Conservation (phyloP, 2,329 filamentous ascomycete genomes). For the Nannizziopsis barbatae region DNA sequence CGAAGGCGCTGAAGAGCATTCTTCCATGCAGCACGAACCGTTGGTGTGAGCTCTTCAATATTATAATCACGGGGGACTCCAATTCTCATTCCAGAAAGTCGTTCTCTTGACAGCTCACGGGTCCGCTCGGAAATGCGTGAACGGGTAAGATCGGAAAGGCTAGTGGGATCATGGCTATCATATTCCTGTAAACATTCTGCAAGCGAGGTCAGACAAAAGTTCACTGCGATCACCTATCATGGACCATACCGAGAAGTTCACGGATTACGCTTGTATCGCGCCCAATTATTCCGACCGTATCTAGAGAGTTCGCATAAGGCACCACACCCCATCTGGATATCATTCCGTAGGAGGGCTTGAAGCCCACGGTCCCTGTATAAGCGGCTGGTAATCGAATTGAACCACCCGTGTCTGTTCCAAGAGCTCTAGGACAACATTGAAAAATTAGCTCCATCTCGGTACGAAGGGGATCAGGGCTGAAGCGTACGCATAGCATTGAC, state of each 20-base stretch:
- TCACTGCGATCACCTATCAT: neutral
- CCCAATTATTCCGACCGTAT: conserved; percentile 73
- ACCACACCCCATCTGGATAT: conserved; percentile 77
- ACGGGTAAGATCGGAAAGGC: conserved; percentile 48
- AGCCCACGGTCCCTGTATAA: conserved; percentile 71
- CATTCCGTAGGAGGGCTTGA: conserved; percentile 85
- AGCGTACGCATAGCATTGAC: conserved; percentile 48
- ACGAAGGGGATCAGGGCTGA: neutral
- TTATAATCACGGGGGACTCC: conserved; percentile 71
- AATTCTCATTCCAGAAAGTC: conserved; percentile 35
- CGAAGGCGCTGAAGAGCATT: conserved; percentile 50
- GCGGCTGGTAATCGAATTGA: conserved; percentile 79
- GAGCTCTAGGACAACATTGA: conserved; percentile 39
- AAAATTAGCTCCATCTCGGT: conserved; percentile 6
- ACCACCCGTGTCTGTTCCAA: conserved; percentile 90
- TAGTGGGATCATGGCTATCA: conserved; percentile 66
- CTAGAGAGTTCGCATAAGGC: conserved; percentile 83
- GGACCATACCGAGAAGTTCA: conserved; percentile 38
- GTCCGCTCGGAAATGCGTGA: conserved; percentile 29
- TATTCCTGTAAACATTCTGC: conserved; percentile 44
- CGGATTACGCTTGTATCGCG: conserved; percentile 43
- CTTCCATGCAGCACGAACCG: conserved; percentile 60
- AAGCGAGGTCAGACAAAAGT: conserved; percentile 6
- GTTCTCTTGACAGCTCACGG: conserved; percentile 15
- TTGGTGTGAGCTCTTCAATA: conserved; percentile 61